Conservation (phyloP, 2,329 filamentous ascomycete genomes). For the Paramyrothecium roridum region DNA sequence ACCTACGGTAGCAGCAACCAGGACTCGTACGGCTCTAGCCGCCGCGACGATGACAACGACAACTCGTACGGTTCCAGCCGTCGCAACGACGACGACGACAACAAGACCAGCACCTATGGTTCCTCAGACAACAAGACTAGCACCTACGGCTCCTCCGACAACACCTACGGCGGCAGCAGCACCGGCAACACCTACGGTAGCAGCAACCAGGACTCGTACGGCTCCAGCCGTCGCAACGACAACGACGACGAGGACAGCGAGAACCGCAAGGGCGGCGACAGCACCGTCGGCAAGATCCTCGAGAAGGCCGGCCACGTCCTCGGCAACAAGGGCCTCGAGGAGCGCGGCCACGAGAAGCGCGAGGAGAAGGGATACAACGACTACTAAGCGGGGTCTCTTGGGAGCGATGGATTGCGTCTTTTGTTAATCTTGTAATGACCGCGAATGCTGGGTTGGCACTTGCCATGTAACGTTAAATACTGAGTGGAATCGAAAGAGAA, state of each 20-base stretch:
- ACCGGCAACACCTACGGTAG: conserved; percentile 13
- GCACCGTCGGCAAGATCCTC: conserved; percentile 52
- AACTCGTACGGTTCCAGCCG: conserved; percentile 9
- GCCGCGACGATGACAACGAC: conserved; percentile 9
- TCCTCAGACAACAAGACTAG: conserved; percentile 4
- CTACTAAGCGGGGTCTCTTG: conserved; percentile 16
- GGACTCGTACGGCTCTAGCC: conserved; percentile 12
- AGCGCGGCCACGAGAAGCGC: conserved; percentile 50
- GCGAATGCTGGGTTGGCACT: too few species aligned
- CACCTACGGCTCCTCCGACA: neutral
- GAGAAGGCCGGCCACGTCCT: conserved; percentile 54
- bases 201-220: conserved; percentile 16
- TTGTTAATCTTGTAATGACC: neutral
- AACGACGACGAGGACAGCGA: conserved; percentile 5
- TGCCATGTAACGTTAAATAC: too few species aligned
- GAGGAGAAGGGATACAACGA: conserved; percentile 23
- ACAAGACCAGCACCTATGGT: conserved; percentile 12
- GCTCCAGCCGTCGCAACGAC: conserved; percentile 13
- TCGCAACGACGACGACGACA: conserved; percentile 4
- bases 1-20: neutral
- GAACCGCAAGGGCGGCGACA: conserved; percentile 28
- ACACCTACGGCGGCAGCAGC: conserved; percentile 13
- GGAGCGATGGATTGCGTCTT: conserved; percentile 3
- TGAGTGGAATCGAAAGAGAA: too few species aligned
- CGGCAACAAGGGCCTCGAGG: conserved; percentile 40